Base-by-base conservation (phyloP, 768 basidiomycete species). In the Chalciporus sphaerocephalus region DNA sequence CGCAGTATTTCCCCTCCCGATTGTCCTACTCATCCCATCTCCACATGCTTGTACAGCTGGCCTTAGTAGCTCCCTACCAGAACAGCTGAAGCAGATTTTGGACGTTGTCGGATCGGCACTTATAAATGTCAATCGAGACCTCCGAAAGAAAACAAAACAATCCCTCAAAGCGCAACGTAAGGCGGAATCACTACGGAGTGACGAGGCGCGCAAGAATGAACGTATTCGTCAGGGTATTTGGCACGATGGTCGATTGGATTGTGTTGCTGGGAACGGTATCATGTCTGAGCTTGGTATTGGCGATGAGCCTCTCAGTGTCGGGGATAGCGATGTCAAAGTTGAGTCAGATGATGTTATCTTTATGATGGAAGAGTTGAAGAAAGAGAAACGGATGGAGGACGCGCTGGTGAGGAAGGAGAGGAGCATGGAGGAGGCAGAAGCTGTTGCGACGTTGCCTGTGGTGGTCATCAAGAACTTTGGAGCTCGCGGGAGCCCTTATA, bases 161-260 rank as follows among this genome's bases (percentile, higher is more conserved):
- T 61, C 66, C 25, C 60, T 74, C 16, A 58, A 72, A 25, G 55
- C 66, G 12, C 66, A 75, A 22, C 63, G 59, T 11, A 59, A 69
- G n/a, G 61, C 67, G 12, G 61, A 65, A n/a, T 57, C 65, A 24
- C 48, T 57, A 5, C 69, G 69, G 18, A 64, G 68, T 1, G 71
- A 72, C 23, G 66, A 74, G 39, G 64, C 55, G 16, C 60, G 64
- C 10, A 62, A 64, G 18, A 69, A 70, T 13, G 70, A 76, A 47
- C 65, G 72, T 32, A 81, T 92, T 47, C 64, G 64, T 16, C 55
- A 67, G n/a, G 89, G 89, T 0, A 75, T 71, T 21, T 93, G 84
- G 81, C 91, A 93, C 54, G 94, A 97, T 59, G 87, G 86, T 8
- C 74, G 94, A 40, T 48, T 96, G 25, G 94, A 95, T 59, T 83